Evolutionary conservation across 2,329 filamentous ascomycete species (phyloP).

Genomic region (Thielaviopsis punctulata): DNA sequence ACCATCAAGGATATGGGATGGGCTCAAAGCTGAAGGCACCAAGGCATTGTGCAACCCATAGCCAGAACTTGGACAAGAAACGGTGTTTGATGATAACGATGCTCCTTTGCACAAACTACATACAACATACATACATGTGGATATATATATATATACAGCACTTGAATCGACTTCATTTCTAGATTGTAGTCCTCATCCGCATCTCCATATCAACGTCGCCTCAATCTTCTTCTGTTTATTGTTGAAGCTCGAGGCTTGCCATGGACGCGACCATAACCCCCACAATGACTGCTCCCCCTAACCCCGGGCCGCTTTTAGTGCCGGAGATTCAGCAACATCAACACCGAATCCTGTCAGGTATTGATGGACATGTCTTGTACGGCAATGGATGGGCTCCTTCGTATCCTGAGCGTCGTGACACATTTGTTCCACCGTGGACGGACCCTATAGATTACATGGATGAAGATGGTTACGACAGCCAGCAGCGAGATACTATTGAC

Average conservation of each 20-base stretch:
- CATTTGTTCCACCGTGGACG: not conserved
- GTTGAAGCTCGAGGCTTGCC: not conserved
- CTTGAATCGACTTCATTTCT: too few relatives aligned
- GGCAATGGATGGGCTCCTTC: not conserved
- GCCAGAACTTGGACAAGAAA: too few relatives aligned
- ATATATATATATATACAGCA: too few relatives aligned
- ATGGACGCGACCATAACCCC: not conserved
- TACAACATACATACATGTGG: too few relatives aligned
- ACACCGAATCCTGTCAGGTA: not conserved
- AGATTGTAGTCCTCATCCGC: too few relatives aligned
- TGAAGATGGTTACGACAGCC: not conserved
- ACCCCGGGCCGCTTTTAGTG: not conserved
- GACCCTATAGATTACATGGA: not conserved
- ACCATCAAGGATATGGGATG: too few relatives aligned
- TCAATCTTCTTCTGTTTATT: not conserved
- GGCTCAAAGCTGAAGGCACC: too few relatives aligned
- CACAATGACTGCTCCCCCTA: not conserved
- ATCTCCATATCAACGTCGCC: too few relatives aligned
- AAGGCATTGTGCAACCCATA: too few relatives aligned
- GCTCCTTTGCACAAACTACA: too few relatives aligned
- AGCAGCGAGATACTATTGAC: not conserved
- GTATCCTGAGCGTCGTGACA: not conserved
- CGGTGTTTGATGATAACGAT: too few relatives aligned
- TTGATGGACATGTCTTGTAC: not conserved
- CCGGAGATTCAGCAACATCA: not conserved